Base-by-base conservation (phyloP, 2,329 filamentous ascomycete species). In the Aspergillus neoniger region DNA sequence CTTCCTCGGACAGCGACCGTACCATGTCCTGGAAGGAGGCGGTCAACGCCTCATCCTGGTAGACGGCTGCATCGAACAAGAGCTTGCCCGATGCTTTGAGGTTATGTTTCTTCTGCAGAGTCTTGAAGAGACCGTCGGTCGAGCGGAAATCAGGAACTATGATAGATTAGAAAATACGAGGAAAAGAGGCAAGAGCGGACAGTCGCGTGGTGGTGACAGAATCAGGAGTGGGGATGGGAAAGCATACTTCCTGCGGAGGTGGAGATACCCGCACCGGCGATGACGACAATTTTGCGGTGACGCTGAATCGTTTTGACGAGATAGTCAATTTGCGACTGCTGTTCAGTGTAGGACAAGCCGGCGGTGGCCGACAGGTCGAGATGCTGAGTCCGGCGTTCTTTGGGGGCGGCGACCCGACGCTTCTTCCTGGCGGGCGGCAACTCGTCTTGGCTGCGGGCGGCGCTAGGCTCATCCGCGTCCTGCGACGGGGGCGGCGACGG, bases 21-120 rank as follows among this genome's bases (percentile, higher is more conserved):
- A 99, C 92, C 94, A 99, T 98, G 73, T 90, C 88, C 77, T 99
- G 95, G 75, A 99, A 99, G 10, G 90, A 91, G 23, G 90, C 88
- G 0, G 94, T 98, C 12, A 93, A 91, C 21, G 86, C 84, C 74
- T 96, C 89, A 80, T 96, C 91, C 76, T 92, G 93, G 81, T 99
- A 99, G 57, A 99, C 95, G 7, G 94, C 96, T 55, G 95, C 95
- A 79, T 99, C 95, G 73, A 99, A 99, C 0, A 99, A 85, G 67
- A 96, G 89, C 77, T 98, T 97, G 55, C 95, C 95, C 0, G 95
- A 97, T 21, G 90, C 87, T 74, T 96, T 96, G 63, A 97, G 83
- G 68, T 95, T 96, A 77, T 97, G 91, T 72, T 96, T 89, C 63
- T 86, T 89, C 66, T 91, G 90, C 25, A 96, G 83, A 17, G 90